phyloP scores from a whole-genome alignment of 148 eudicot genomes.

The Persicaria maculosa region DNA sequence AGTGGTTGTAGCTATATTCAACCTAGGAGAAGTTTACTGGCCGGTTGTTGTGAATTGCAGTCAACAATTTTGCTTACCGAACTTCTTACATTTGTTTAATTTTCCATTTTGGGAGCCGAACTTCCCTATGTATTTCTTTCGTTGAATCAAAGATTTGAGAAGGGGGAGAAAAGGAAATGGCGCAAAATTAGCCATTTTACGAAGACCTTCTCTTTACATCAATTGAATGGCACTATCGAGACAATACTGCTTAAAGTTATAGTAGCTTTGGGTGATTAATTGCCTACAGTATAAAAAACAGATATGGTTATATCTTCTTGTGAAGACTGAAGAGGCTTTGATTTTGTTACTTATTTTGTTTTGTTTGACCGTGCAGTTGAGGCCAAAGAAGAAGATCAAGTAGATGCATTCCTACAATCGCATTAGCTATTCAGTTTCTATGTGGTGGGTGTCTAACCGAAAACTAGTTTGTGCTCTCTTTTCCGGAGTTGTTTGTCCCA shows the following conservation, averaged over 20 bases:
- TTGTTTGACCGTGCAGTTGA: neutral
- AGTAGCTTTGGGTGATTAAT: neutral
- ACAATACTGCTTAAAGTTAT: neutral
- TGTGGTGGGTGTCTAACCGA: neutral
- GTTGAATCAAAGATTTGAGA: neutral
- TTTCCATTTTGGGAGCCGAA: too few relatives aligned
- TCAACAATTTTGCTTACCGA: constrained; percentile 10
- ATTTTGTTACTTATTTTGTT: neutral
- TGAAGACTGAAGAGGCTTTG: neutral
- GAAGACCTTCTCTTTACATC: neutral
- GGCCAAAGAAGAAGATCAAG: constrained; percentile 19
- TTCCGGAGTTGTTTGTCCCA: too few relatives aligned
- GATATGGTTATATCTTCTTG: neutral
- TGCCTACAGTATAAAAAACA: neutral
- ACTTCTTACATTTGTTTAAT: constrained; percentile 4
- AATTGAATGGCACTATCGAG: neutral
- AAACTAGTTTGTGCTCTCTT: too few relatives aligned
- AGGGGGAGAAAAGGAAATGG: constrained; percentile 4
- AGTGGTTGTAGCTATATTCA: constrained; percentile 11
- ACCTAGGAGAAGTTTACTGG: constrained; percentile 6
- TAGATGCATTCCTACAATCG: constrained; percentile 5
- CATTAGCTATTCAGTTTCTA: neutral
- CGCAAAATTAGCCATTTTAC: neutral
- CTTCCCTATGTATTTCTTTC: too few relatives aligned
- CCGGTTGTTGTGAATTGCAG: neutral